A percentile compares a stretch with the other conserved stretches of the same genome.
Evolutionary conservation across 2,329 filamentous ascomycete genomes (phyloP).

Genomic region (Stromatinia cepivora): DNA sequence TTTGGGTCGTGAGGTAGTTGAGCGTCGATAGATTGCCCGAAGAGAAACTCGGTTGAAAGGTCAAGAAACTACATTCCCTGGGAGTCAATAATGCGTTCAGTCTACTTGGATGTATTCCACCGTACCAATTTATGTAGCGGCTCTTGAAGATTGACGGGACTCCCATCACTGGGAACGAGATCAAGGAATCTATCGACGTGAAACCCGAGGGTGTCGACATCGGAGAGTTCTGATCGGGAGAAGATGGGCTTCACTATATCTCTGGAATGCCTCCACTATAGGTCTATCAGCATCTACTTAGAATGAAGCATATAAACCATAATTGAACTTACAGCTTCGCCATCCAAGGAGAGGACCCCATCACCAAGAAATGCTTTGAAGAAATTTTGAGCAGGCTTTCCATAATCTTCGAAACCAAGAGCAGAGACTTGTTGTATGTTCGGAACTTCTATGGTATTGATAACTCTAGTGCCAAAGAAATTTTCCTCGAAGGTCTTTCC

Average conservation of each 20-base stretch:
- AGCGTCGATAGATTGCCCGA: conserved; percentile 8
- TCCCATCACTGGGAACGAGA: neutral
- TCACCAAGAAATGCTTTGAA: conserved; percentile 13
- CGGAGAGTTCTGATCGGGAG: neutral
- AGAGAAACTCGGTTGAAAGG: conserved; percentile 9
- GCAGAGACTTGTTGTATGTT: conserved; percentile 4
- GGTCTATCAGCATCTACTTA: neutral
- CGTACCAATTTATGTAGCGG: neutral
- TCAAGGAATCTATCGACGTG: conserved; percentile 17
- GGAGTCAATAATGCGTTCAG: too few species aligned
- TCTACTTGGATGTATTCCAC: neutral
- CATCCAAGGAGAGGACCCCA: neutral
- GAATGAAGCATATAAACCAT: neutral
- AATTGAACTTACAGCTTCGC: neutral
- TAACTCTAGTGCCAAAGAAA: conserved; percentile 7
- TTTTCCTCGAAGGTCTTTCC: conserved; percentile 4
- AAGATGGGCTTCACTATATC: conserved; percentile 19
- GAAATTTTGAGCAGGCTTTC: conserved; percentile 11
- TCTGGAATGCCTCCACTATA: conserved; percentile 9
- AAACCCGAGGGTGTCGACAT: conserved; percentile 4
- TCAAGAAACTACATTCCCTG: too few species aligned
- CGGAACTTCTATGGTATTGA: neutral
- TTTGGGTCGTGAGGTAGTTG: conserved; percentile 8
- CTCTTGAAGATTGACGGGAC: neutral
- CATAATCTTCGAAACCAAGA: conserved; percentile 8